Conservation (phyloP, 441 rosid species). For the Pelargonium cotyledonis region DNA sequence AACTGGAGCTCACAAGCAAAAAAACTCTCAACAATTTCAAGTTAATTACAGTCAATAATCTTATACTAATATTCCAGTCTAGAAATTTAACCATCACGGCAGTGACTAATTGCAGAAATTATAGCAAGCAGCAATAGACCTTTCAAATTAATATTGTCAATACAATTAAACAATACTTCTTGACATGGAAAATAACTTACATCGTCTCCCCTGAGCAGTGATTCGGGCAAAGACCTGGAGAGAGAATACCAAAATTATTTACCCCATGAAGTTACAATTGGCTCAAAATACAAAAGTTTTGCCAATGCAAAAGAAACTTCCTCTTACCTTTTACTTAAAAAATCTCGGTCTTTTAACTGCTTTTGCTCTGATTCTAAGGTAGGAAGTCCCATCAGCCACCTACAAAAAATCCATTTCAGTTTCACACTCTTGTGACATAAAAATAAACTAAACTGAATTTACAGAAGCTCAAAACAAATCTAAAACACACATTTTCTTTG, state of each 20-base stretch:
- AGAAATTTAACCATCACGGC: too few relatives aligned
- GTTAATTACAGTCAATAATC: too few relatives aligned
- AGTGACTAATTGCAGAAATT: too few relatives aligned
- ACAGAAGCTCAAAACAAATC: too few relatives aligned
- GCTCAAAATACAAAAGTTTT: not conserved
- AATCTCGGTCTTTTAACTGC: conserved; percentile 29
- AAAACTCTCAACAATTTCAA: too few relatives aligned
- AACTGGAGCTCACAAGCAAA: too few relatives aligned
- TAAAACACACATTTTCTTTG: too few relatives aligned
- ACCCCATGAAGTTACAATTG: not conserved
- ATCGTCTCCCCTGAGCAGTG: conserved; percentile 69
- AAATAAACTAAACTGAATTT: too few relatives aligned
- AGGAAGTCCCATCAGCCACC: conserved; percentile 68
- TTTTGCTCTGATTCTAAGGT: conserved; percentile 30
- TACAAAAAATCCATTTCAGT: conserved; percentile 20
- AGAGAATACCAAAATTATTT: conserved; percentile 14
- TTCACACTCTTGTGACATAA: too few relatives aligned
- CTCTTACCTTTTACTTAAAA: conserved; percentile 5
- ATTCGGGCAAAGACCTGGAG: conserved; percentile 53
- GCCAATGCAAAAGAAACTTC: not conserved
- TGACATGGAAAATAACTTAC: conserved; percentile 34
- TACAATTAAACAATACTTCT: not conserved
- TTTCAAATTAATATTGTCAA: not conserved
- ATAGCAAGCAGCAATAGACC: not conserved
- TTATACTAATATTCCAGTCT: too few relatives aligned